These are phyloP conservation scores for Aspergillus ochraceoroseus DNA, from an alignment of 2,329 filamentous ascomycete genomes.

Conservation along the genomic window DNA sequence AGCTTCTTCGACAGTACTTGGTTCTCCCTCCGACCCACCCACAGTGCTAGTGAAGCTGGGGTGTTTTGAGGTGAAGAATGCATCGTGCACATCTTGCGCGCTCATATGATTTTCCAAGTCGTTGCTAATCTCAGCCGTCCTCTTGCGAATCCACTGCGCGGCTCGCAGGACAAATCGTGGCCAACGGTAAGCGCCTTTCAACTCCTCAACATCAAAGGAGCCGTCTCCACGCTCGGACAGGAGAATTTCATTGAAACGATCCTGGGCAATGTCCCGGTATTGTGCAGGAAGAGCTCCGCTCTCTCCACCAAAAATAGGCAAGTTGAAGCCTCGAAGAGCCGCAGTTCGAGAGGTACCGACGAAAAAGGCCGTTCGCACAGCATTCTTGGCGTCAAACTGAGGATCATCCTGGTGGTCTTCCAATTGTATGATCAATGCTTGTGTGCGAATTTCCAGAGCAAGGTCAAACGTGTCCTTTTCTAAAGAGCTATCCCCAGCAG, in stretches of 20 bases:
- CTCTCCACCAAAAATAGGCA: slow-evolving; percentile 36
- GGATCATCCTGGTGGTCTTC: slow-evolving; percentile 29
- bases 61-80: slow-evolving; percentile 21
- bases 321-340: slow-evolving; percentile 27
- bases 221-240: slow-evolving; percentile 35
- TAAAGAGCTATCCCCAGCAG: slow-evolving; percentile 40
- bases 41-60: slow-evolving; percentile 23
- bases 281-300: slow-evolving; percentile 37
- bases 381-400: slow-evolving; percentile 38
- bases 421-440: slow-evolving; percentile 48
- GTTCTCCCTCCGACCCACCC: slow-evolving; percentile 1
- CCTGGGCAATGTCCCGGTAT: slow-evolving; percentile 33
- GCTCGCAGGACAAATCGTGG: slow-evolving; percentile 43
- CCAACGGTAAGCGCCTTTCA: slow-evolving; percentile 50
- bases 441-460: slow-evolving; percentile 53
- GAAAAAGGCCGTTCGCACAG: slow-evolving; percentile 44
- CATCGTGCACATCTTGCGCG: slow-evolving; percentile 29
- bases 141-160: slow-evolving; percentile 46
- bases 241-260: slow-evolving; percentile 40
- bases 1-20: not conserved
- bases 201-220: slow-evolving; percentile 40
- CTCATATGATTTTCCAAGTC: slow-evolving; percentile 44
- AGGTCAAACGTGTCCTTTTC: slow-evolving; percentile 45
- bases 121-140: slow-evolving; percentile 44
- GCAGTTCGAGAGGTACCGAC: slow-evolving; percentile 19